Conservation (phyloP, 2,329 filamentous ascomycete genomes). For the Venturia effusa region DNA sequence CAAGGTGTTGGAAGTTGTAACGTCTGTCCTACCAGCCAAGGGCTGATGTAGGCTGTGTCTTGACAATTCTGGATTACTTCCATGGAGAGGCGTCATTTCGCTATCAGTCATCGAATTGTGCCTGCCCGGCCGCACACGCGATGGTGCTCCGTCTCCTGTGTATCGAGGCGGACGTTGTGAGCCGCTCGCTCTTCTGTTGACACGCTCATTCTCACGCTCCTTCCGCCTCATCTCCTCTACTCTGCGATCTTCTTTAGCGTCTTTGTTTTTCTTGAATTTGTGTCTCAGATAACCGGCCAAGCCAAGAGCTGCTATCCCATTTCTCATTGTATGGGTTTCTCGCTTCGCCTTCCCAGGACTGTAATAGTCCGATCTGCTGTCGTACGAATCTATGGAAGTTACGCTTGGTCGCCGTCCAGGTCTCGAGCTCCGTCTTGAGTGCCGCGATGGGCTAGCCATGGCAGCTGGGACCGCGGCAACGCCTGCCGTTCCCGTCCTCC, state of each 20-base stretch:
- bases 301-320: conserved; percentile 35
- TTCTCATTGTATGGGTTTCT: conserved; percentile 27
- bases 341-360: conserved; percentile 13
- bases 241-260: conserved; percentile 47
- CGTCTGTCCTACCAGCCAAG: conserved; percentile 12
- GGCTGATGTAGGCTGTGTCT: conserved; percentile 22
- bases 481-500: conserved; percentile 15
- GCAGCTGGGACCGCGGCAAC: conserved; percentile 10
- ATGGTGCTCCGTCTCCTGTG: conserved; percentile 52
- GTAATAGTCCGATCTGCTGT: conserved; percentile 17
- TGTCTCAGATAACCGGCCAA: conserved; percentile 30
- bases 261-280: conserved; percentile 41
- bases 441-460: conserved; percentile 12
- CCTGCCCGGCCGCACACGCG: conserved; percentile 17
- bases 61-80: conserved; percentile 33
- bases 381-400: conserved; percentile 29
- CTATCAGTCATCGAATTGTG: conserved; percentile 28
- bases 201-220: conserved; percentile 41
- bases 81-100: conserved; percentile 31
- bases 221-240: conserved; percentile 43
- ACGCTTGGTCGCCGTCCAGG: conserved; percentile 22
- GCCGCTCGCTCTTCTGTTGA: conserved; percentile 37
- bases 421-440: conserved; percentile 6
- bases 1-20: conserved; percentile 19
- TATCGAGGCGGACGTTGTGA: conserved; percentile 41